phyloP scores from a whole-genome alignment of 1,284 basidiomycete genomes.

The Dichomitus squalens region DNA sequence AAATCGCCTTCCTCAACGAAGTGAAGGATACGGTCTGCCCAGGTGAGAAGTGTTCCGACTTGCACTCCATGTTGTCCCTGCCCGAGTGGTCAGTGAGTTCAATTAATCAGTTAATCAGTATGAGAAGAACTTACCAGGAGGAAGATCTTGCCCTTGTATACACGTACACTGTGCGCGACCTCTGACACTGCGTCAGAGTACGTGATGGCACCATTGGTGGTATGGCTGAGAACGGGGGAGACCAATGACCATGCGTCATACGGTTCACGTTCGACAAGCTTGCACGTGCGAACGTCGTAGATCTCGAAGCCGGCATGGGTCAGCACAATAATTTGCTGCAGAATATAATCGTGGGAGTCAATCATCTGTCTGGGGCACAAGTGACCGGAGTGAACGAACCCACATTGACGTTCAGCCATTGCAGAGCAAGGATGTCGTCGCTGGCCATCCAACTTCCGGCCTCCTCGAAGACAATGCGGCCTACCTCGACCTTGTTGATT shows the following conservation, averaged over 20 bases:
- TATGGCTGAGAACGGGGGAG: constrained; percentile 53
- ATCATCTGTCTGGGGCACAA: not conserved
- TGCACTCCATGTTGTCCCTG: constrained; percentile 72
- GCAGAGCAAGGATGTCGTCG: constrained; percentile 63
- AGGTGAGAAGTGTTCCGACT: constrained; percentile 89
- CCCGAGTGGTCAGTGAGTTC: not conserved
- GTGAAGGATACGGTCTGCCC: constrained; percentile 91
- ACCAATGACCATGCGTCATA: constrained; percentile 60
- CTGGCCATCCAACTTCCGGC: constrained; percentile 56
- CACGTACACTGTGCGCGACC: constrained; percentile 73
- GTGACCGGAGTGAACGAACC: constrained; percentile 41
- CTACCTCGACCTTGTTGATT: constrained; percentile 57
- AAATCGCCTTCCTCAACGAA: constrained; percentile 89
- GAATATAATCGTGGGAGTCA: constrained; percentile 18
- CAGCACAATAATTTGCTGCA: constrained; percentile 64
- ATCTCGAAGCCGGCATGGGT: constrained; percentile 66
- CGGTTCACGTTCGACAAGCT: constrained; percentile 57
- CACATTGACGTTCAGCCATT: constrained; percentile 80
- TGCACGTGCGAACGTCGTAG: constrained; percentile 62
- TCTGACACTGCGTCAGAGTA: constrained; percentile 54
- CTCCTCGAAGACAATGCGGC: constrained; percentile 62
- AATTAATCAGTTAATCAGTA: not conserved
- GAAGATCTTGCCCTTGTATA: constrained; percentile 92
- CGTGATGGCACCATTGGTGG: constrained; percentile 47
- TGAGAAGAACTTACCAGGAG: constrained; percentile 66